Evolutionary conservation across 2,329 filamentous ascomycete genomes (phyloP), one percentile per base, ranked within the genome.

Genomic region (Phyllosticta paracitricarpa): DNA sequence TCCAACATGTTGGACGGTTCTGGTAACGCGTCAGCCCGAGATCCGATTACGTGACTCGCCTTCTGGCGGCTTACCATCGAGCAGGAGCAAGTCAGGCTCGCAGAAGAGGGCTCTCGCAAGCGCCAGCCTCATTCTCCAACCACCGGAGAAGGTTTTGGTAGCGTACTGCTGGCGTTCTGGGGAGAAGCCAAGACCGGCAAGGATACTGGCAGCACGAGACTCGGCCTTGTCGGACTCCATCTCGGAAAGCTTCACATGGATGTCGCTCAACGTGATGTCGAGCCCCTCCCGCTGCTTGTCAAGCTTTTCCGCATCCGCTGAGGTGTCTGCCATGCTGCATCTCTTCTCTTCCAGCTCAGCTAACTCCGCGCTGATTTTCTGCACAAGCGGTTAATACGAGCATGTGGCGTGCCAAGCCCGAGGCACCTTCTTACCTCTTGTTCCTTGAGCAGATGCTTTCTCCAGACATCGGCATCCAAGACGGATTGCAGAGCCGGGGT

Each of bases 1-100:
- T 97, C 94, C 90, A 99, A 91, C 93, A 97, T 97, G 86, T 97
- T 97, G 61, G 93, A 97, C 78, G 94, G 94, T 85, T 99, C 94
- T 79, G 56, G 51, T 40, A 48, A 28, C 24, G 54, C 55, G 62
- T 61, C 56, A 58, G 62, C 48, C 40, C 35, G 25, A 28, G 51
- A 19, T 61, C 40, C 35, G n/a, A 14, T n/a, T 48, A 4, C 40
- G 19, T 61, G 58, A 61, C 58, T 61, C 58, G 28, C 22, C 26
- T 24, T 30, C 33, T 33, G 22, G 40, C 61, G 26, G 62, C 70
- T 63, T 72, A 79, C 77, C 78, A 80, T 99, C 94, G 68, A 99
- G 91, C 73, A 99, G 83, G 63, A 99, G 79, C 58, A 99, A 81
- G 77, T 99, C 94, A 53, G 94, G 94, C 74, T 99, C 94, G 78